Evolutionary conservation across 495 filamentous ascomycete species (phyloP), one percentile per base, ranked within the genome.

Genomic region (Aspergillus steynii): DNA sequence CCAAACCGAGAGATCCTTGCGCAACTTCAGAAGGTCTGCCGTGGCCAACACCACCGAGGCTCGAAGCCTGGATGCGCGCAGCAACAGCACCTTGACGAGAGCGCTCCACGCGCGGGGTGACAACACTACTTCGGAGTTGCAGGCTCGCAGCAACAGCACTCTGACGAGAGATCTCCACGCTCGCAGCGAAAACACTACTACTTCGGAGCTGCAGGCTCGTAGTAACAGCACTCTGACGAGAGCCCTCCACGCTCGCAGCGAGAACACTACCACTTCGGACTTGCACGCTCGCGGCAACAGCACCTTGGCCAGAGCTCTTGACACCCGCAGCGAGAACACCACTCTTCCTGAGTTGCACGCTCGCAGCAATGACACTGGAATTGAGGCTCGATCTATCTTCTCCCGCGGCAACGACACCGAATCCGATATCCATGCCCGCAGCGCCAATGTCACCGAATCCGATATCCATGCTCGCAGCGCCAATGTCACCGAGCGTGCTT

Each of bases 401-500:
- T 28, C 56, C 6, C 47, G 57, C n/a, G 49, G 50, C 28, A 61
- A 55, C 48, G 32, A 32, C 25, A 59, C 56, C 48, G 48, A 51
- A 3, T 45, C 61, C 29, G 49, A 52, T 29, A 3, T 61, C 7
- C 14, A 6, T 42, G 51, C 58, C 50, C 51, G 65, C 27, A 45
- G 60, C 53, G 3, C 52, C 9, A 65, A 65, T 25, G 32, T n/a
- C 29, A 63, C 60, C 29, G 61, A 51, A 3, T 45, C 61, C 29
- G 49, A 52, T 29, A 3, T 61, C 7, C 14, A 6, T 42, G 51
- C 58, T 53, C 51, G 65, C 27, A 45, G 60, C 53, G 3, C 52
- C 9, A 65, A 65, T 25, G 32, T n/a, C 29, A 63, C 60, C 29
- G 61, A 51, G 20, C 20, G 20, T 20, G 20, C 20, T 27, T 29